A percentile compares a stretch with the other conserved stretches of the same genome.
Evolutionary conservation across 2,329 filamentous ascomycete genomes (phyloP).

Genomic region (Aureobasidium leucospermi): DNA sequence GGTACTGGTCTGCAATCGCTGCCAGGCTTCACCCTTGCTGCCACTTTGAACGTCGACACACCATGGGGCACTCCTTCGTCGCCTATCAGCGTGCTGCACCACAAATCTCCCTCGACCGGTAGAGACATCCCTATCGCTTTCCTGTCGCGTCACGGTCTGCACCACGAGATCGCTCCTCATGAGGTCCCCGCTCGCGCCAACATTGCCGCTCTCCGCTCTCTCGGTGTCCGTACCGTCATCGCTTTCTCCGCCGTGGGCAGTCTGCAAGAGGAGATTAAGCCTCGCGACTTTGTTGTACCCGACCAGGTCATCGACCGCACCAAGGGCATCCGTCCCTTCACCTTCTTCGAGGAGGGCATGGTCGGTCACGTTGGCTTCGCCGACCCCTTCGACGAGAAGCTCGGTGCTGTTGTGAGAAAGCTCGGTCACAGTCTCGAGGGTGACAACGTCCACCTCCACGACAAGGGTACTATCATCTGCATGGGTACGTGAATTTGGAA

Average conservation of each 20-base stretch:
- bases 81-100: constrained; percentile 79
- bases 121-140: constrained; percentile 68
- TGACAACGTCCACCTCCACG: constrained; percentile 77
- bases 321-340: constrained; percentile 88
- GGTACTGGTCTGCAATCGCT: constrained; percentile 88
- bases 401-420: constrained; percentile 68
- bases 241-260: constrained; percentile 94
- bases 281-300: constrained; percentile 92
- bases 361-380: constrained; percentile 94
- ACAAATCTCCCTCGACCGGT: constrained; percentile 63
- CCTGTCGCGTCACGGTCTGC: constrained; percentile 79
- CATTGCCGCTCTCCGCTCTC: constrained; percentile 87
- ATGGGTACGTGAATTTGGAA: constrained; percentile 58
- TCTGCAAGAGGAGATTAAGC: constrained; percentile 85
- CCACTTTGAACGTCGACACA: constrained; percentile 66
- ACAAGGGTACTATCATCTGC: constrained; percentile 77
- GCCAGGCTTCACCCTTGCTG: constrained; percentile 77
- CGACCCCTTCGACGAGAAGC: constrained; percentile 78
- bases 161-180: constrained; percentile 87
- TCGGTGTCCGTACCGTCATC: constrained; percentile 86
- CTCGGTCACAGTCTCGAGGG: constrained; percentile 74
- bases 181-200: constrained; percentile 94
- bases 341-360: constrained; percentile 87
- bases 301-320: constrained; percentile 97
- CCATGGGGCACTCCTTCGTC: constrained; percentile 81